Evolutionary conservation across 2,329 filamentous ascomycete genomes (phyloP), one percentile per base, ranked within the genome.

Genomic region (Diaporthe sp.): DNA sequence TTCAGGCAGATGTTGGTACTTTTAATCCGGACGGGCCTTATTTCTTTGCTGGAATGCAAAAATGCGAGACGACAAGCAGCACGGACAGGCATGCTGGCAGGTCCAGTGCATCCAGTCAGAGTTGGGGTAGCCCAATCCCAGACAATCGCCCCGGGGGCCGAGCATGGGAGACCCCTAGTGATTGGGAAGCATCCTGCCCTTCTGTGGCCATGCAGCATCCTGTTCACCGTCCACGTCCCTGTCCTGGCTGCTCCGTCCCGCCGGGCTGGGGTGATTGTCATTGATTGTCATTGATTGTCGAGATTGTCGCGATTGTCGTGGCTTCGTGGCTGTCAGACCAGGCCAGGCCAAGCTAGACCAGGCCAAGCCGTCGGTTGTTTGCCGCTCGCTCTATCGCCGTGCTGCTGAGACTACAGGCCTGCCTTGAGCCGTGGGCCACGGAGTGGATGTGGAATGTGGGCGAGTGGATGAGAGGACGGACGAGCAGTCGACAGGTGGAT

Each of bases 11-110:
- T 15, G 46, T 8, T 42, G 65, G 65, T 73, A 73, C 71, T 73
- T 73, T 73, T 72, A 72, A 72, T 72, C 70, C 4, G 34, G 31
- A 57, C n/a, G 34, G 58, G 55, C 12, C 39, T 46, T 65, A 31
- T 53, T 42, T 42, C 31, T n/a, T 8, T 49, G 31, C 15, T 51
- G 60, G 46, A 62, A 44, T 42, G 46, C 34, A 28, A 22, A 71
- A 15, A 60, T 46, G 53, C 37, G 39, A 71, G 39, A 71, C 28
- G 68, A 25, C 34, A 42, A 25, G 17, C 67, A 4, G 51, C 34
- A 3, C 34, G 12, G 65, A n/a, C 65, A 28, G 65, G 65, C 65
- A 70, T 37, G 12, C 44, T 49, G 44, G 17, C 44, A 49, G 44
- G 44, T 17, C 8, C 44, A 49, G 44, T 49, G 15, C 28, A 9